Conservation (phyloP, 2,329 filamentous ascomycete genomes). For the Sclerotinia subarctica region DNA sequence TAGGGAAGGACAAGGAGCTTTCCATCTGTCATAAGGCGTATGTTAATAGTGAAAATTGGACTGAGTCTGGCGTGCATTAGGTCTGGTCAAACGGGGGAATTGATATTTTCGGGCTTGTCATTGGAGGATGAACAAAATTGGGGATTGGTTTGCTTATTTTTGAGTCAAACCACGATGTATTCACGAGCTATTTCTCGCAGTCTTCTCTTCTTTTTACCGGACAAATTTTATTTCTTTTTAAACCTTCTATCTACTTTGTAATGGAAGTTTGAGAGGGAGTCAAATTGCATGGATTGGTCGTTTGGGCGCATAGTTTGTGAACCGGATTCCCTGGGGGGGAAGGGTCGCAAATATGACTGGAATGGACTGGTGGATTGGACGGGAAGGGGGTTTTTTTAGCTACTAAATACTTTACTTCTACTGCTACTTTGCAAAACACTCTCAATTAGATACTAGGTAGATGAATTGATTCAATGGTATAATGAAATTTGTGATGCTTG, state of each 20-base stretch:
- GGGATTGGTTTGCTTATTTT: slow-evolving; percentile 26
- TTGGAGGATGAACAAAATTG: slow-evolving; percentile 20
- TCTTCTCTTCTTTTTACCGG: slow-evolving; percentile 19
- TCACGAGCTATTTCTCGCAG: slow-evolving; percentile 22
- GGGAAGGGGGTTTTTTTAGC: neutral
- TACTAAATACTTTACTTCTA: slow-evolving; percentile 5
- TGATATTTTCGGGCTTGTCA: slow-evolving; percentile 24
- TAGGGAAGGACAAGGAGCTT: slow-evolving; percentile 93
- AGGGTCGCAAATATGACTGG: slow-evolving; percentile 16
- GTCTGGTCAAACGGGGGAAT: slow-evolving; percentile 10
- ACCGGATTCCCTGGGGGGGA: neutral
- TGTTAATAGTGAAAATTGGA: slow-evolving; percentile 24
- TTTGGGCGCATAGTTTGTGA: slow-evolving; percentile 37
- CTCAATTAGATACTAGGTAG: slow-evolving; percentile 15
- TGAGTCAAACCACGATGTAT: slow-evolving; percentile 27
- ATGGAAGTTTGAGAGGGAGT: slow-evolving; percentile 26
- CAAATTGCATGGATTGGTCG: slow-evolving; percentile 40
- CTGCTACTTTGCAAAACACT: slow-evolving; percentile 3
- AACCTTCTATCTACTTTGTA: slow-evolving; percentile 20
- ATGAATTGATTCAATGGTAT: neutral
- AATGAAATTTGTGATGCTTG: neutral
- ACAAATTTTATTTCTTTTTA: slow-evolving; percentile 1
- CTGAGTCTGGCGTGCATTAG: slow-evolving; percentile 22
- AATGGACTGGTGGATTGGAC: slow-evolving; percentile 6
- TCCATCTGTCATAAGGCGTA: slow-evolving; percentile 74